These are phyloP conservation scores for Stylosanthes scabra DNA, from an alignment of 331 rosid species.

Conservation along the genomic window DNA sequence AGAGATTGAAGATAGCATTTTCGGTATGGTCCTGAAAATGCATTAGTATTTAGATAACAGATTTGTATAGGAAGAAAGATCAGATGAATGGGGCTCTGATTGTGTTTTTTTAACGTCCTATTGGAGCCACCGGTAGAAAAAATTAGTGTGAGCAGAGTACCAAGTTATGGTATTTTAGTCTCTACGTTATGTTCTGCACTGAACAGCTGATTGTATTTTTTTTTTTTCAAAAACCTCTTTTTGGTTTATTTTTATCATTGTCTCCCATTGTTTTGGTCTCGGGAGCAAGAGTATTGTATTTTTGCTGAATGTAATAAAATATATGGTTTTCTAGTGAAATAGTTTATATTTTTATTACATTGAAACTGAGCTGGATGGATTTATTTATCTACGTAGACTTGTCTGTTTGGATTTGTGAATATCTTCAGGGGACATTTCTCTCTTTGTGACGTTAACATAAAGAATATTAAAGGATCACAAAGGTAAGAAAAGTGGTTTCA, in stretches of 20 bases:
- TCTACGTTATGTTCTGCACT: conserved; percentile 26
- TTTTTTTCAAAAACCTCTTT: background rate
- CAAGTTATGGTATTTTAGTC: conserved; percentile 18
- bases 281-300: background rate
- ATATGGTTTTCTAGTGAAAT: conserved; percentile 11
- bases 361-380: background rate
- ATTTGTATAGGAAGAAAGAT: conserved; percentile 39
- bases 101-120: conserved; percentile 42
- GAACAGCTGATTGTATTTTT: conserved; percentile 17
- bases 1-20: conserved; percentile 16
- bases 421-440: background rate
- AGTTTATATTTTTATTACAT: background rate
- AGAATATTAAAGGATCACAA: conserved; percentile 3
- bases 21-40: background rate
- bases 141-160: too few species aligned
- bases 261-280: conserved; percentile 2
- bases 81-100: conserved; percentile 37
- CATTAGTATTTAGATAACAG: conserved; percentile 20
- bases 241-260: background rate
- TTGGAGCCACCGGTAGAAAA: too few species aligned
- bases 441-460: conserved; percentile 10
- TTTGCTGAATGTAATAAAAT: conserved; percentile 4
- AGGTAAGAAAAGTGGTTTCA: background rate
- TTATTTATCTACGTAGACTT: background rate
- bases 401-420: background rate